These are phyloP conservation scores for Straminergon stramineum DNA, from an alignment of 225 moss, liverwort and hornwort genomes.

Conservation along the genomic window DNA sequence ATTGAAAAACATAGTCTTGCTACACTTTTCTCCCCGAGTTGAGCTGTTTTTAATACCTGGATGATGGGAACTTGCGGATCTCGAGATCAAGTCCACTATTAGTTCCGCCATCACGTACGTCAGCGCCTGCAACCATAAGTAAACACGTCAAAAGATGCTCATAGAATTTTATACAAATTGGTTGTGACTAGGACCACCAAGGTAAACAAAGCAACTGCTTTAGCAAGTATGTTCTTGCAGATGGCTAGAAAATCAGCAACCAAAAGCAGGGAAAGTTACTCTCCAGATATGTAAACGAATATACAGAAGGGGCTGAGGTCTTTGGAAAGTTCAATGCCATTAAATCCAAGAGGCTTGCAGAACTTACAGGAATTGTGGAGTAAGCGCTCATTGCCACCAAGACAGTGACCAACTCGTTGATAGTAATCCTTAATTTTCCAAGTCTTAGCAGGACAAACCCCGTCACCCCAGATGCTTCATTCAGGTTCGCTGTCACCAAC, in stretches of 20 bases:
- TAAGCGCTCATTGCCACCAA: constrained; percentile 91
- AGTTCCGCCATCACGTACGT: constrained; percentile 74
- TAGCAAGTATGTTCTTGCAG: not conserved
- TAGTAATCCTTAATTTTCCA: constrained; percentile 38
- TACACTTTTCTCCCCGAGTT: not conserved
- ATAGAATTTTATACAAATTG: not conserved
- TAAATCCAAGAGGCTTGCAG: not conserved
- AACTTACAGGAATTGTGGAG: constrained; percentile 69
- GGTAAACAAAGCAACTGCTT: not conserved
- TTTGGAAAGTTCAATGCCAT: not conserved
- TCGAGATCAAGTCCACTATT: constrained; percentile 54
- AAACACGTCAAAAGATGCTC: not conserved
- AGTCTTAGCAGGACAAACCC: constrained; percentile 62
- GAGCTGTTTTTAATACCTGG: constrained; percentile 31
- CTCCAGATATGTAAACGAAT: not conserved
- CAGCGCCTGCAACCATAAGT: constrained; percentile 36
- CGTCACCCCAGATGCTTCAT: constrained; percentile 71
- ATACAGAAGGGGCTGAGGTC: not conserved
- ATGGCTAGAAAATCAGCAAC: not conserved
- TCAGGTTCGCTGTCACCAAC: constrained; percentile 71
- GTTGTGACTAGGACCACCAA: not conserved
- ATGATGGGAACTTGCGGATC: constrained; percentile 34
- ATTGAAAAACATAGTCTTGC: not conserved
- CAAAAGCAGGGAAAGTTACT: not conserved
- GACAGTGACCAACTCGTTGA: constrained; percentile 63